These are phyloP conservation scores for Gilbertella persicaria DNA, from an alignment of 371 early-diverging fungal genomes.

Conservation along the genomic window DNA sequence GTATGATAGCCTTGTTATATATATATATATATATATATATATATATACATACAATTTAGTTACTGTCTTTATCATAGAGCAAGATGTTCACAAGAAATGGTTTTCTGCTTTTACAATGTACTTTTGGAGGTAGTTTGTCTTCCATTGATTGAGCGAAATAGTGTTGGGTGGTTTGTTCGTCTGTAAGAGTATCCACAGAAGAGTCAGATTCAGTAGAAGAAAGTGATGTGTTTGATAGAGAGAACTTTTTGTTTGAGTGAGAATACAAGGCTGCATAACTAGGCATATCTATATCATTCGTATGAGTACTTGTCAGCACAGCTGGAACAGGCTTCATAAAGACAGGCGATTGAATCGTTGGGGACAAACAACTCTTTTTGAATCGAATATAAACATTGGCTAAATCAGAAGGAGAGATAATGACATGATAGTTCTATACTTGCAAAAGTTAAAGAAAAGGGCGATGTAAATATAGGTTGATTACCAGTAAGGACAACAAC, in stretches of 20 bases:
- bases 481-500: constrained; percentile 67
- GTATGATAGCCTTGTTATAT: no score
- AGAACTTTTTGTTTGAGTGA: neutral
- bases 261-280: constrained; percentile 15
- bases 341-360: neutral
- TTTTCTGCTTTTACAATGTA: constrained; percentile 4
- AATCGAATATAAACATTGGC: constrained; percentile 8
- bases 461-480: neutral
- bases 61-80: neutral
- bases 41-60: no score
- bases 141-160: neutral
- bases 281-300: constrained; percentile 8
- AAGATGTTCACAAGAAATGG: neutral
- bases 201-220: constrained; percentile 8
- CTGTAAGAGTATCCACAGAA: constrained; percentile 1
- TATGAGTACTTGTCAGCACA: neutral
- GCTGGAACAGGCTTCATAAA: constrained; percentile 1
- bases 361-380: neutral
- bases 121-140: constrained; percentile 6
- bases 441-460: neutral
- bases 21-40: no score
- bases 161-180: neutral
- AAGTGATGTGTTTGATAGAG: neutral
- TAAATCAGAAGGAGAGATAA: constrained; percentile 13
- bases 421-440: constrained; percentile 10